Evolutionary conservation across 176 grass and related monocot genomes (phyloP).

Genomic region (Oropetium thomaeum): DNA sequence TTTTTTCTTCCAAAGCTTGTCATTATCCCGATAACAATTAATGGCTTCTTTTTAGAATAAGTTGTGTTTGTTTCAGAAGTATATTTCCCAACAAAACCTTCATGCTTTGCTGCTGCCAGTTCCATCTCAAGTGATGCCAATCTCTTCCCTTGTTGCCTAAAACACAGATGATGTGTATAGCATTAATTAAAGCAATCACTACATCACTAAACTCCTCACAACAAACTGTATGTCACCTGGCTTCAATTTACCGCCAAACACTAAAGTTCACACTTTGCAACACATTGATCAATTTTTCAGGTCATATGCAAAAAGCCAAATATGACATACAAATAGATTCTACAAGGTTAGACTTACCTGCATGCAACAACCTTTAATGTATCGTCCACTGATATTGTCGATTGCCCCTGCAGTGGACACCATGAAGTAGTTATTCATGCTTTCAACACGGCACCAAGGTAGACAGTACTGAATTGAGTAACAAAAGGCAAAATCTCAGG

Average conservation of each 20-base stretch:
- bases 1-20: constrained; percentile 84
- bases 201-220: constrained; percentile 6
- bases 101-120: constrained; percentile 67
- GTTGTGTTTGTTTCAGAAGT: constrained; percentile 69
- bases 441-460: constrained; percentile 14
- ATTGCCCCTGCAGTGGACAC: constrained; percentile 52
- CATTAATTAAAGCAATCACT: neutral
- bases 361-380: constrained; percentile 91
- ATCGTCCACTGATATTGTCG: constrained; percentile 86
- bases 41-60: constrained; percentile 50
- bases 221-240: neutral
- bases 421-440: neutral
- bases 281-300: neutral
- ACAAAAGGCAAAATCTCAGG: too few species aligned
- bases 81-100: constrained; percentile 82
- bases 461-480: too few species aligned
- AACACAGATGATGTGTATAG: constrained; percentile 10
- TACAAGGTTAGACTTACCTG: constrained; percentile 57
- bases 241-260: constrained; percentile 6
- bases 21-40: constrained; percentile 88
- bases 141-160: constrained; percentile 96
- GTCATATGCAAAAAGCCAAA: neutral
- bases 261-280: neutral
- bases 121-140: constrained; percentile 89
- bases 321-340: neutral